phyloP scores from a whole-genome alignment of 2,329 filamentous ascomycete genomes.

The Aspergillus sp. region DNA sequence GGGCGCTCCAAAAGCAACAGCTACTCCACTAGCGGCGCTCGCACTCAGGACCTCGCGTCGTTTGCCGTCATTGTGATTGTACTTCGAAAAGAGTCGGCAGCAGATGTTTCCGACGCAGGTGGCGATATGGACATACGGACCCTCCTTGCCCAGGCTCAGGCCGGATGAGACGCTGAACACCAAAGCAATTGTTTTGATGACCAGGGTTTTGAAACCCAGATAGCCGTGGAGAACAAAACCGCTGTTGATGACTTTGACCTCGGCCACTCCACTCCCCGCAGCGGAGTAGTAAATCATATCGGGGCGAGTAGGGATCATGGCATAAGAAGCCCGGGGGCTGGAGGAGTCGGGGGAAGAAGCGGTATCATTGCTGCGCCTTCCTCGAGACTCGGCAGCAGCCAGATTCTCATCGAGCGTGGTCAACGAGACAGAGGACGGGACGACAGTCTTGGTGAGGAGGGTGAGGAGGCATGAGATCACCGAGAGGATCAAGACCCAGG shows the following conservation, averaged over 20 bases:
- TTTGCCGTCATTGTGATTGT: constrained; percentile 91
- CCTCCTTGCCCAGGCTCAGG: constrained; percentile 89
- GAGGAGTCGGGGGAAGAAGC: constrained; percentile 41
- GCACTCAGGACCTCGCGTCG: constrained; percentile 91
- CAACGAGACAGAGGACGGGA: constrained; percentile 83
- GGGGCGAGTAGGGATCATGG: constrained; percentile 42
- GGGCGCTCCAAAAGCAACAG: constrained; percentile 91
- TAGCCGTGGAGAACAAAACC: constrained; percentile 97
- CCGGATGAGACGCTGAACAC: constrained; percentile 90
- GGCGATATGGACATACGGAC: constrained; percentile 96
- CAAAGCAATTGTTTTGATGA: constrained; percentile 80
- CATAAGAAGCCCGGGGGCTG: constrained; percentile 38
- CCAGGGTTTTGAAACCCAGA: constrained; percentile 79
- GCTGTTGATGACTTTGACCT: constrained; percentile 96
- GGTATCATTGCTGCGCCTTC: constrained; percentile 46
- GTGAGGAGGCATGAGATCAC: constrained; percentile 75
- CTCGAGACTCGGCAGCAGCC: constrained; percentile 60
- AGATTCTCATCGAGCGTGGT: constrained; percentile 92
- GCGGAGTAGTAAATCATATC: constrained; percentile 95
- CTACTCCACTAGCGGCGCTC: constrained; percentile 85
- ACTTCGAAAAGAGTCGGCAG: constrained; percentile 91
- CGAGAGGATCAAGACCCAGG: constrained; percentile 69
- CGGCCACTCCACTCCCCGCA: constrained; percentile 91
- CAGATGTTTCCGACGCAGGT: constrained; percentile 94
- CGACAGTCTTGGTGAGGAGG: constrained; percentile 86